Evolutionary conservation across 306 rosid genomes (phyloP).

Genomic region (Calophaca sinica): DNA sequence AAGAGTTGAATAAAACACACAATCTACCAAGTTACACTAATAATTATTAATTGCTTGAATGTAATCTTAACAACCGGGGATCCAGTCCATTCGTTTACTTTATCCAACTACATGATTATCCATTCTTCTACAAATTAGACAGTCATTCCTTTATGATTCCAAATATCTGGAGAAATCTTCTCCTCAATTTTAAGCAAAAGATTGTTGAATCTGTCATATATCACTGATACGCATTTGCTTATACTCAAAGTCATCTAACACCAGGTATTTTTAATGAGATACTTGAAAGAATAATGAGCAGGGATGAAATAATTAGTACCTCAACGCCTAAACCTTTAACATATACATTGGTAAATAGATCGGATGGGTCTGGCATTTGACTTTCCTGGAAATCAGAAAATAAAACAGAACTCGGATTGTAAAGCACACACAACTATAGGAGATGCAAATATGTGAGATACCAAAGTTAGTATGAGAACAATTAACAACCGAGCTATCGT

Average conservation of each 20-base stretch:
- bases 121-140: conserved; percentile 13
- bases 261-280: not conserved
- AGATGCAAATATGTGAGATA: conserved; percentile 15
- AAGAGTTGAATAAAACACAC: conserved; percentile 15
- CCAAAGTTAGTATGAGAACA: not conserved
- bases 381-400: conserved; percentile 69
- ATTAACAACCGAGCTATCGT: conserved; percentile 24
- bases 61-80: conserved; percentile 10
- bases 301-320: conserved; percentile 57
- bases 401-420: conserved; percentile 39
- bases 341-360: conserved; percentile 72
- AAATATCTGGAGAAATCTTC: conserved; percentile 15
- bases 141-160: not conserved
- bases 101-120: conserved; percentile 7
- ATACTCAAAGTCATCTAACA: not conserved
- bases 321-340: conserved; percentile 73
- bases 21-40: conserved; percentile 2
- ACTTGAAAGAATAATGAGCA: conserved; percentile 8
- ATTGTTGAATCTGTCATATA: not conserved
- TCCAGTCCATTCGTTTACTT: not conserved
- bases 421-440: not conserved
- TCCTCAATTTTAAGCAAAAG: conserved; percentile 23
- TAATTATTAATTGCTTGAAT: not conserved
- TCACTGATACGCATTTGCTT: not conserved
- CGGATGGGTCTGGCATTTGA: conserved; percentile 81